phyloP scores from a whole-genome alignment of 805 yeast species.

The Saccharomycopsis vini region DNA sequence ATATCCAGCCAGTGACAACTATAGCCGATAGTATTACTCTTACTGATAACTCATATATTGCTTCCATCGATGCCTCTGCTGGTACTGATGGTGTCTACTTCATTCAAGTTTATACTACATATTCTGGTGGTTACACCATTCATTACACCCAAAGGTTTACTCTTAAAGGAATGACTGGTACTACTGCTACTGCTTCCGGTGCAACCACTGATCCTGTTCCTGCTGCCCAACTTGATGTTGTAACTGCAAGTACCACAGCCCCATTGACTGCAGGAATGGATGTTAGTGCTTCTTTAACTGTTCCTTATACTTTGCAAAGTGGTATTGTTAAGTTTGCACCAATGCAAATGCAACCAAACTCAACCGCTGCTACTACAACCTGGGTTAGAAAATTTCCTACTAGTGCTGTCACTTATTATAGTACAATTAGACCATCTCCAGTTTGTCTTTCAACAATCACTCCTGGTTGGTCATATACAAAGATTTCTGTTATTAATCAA shows the following conservation, averaged over 20 bases:
- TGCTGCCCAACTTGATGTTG: conserved; percentile 26
- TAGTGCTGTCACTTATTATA: conserved; percentile 54
- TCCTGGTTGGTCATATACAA: conserved; percentile 74
- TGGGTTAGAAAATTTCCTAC: conserved; percentile 65
- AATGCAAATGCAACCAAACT: conserved; percentile 83
- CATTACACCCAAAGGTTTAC: conserved; percentile 61
- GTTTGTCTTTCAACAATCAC: conserved; percentile 32
- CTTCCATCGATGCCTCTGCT: conserved; percentile 32
- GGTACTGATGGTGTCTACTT: conserved; percentile 62
- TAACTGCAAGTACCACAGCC: not conserved
- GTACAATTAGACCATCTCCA: conserved; percentile 19
- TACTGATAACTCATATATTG: conserved; percentile 22
- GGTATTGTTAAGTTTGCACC: conserved; percentile 80
- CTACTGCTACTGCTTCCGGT: conserved; percentile 31
- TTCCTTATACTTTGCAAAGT: conserved; percentile 72
- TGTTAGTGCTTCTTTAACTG: conserved; percentile 44
- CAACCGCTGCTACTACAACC: conserved; percentile 52
- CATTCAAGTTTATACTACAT: conserved; percentile 54
- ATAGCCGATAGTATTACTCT: conserved; percentile 25
- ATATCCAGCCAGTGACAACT: conserved; percentile 33
- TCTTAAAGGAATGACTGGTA: conserved; percentile 66
- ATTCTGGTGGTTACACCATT: conserved; percentile 34
- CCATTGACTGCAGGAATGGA: conserved; percentile 27
- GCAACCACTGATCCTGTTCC: conserved; percentile 40
- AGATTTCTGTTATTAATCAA: conserved; percentile 52